Base-by-base conservation (phyloP, 805 yeast genomes). In the Suhomyces sp. region DNA sequence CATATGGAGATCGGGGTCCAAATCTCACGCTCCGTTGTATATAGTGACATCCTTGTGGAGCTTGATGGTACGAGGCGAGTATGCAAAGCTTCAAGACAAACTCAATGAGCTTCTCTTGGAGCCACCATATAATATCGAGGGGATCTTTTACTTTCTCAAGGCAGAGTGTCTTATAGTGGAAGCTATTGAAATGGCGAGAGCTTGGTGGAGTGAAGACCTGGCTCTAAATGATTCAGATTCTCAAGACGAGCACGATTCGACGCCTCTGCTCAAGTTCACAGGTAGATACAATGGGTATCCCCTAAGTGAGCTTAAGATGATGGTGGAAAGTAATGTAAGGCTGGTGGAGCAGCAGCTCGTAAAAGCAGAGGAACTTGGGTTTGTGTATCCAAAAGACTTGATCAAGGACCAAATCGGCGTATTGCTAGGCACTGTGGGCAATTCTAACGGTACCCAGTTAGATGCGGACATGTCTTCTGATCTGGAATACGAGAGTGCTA, bases 51-150 rank as follows among this genome's bases (percentile, higher is more conserved):
- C 73, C 35, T 56, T 80, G 12, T 81, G 83, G 84, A 64, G 69
- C 26, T 62, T 75, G 23, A 56, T 80, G 19, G 56, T 68, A 1
- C 65, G 69, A 27, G 73, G 75, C 4, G 69, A 72, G 12, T 73
- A 68, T 50, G 56, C 62, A 4, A 65, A 60, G 40, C 67, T 78
- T 24, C 66, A 65, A 33, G 76, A 71, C 27, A 59, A 63, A 13
- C 57, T 76, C 13, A 73, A 71, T 19, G 73, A 72, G 42, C 56
- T 79, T 35, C 53, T 72, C 23, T 67, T 78, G 49, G 68, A 68
- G 47, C 77, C 77, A 6, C 83, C 84, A 0, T 78, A 67, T 55
- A 65, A 63, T 45, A 56, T 55, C 5, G 81, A 79, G 48, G 80
- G 81, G 1, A 64, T 61, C n/a, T 64, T 77, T 27, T 66, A 67